Base-by-base conservation (phyloP, 23 red algal species). In the Gracilaria caudata region DNA sequence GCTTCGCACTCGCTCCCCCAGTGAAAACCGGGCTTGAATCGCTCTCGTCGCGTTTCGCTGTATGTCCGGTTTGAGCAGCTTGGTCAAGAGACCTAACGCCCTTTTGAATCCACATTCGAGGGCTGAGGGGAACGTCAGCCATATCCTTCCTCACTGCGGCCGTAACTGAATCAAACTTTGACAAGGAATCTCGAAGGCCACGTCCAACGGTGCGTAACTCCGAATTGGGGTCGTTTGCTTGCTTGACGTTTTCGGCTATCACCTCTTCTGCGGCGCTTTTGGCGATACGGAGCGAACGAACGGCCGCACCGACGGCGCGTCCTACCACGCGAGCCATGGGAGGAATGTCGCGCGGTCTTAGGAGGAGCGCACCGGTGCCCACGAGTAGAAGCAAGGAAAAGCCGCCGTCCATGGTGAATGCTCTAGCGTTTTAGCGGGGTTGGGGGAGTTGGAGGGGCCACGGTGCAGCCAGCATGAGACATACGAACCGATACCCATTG, bases 281-380 rank as follows among this genome's bases (percentile, higher is more conserved):
- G 19, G 49, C 17, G 23, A 49, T 10, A 2, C 74, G 71, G 21
- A 89, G 46, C 11, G 54, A 53, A 4, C 85, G 71, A 25, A 89
- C 85, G 35, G 71, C 30, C 1, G 38, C 30, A 14, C 85, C 85
- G 35, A 73, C 53, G 2, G 39, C 25, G 10, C 85, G 85, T 10
- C 85, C 85, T 6, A 61, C 23, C 17, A 23, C 53, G 11, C 85
- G 68, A 37, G 72, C 71, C 28, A 89, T 63, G 14, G 66, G 3
- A 12, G 85, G 85, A 21, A 89, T 24, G 77, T 89, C 85, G 24
- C 44, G 55, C 21, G 85, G 85, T 26, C 85, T 47, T 16, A 89
- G 35, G 16, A 89, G 26, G 7, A 89, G 36, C 13, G 77, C 24
- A 55, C 85, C 85, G 26, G 54, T 51, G 21, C 36, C 85, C 9